phyloP scores from a whole-genome alignment of 1,284 basidiomycete genomes.

The Ustilago vetiveriae region DNA sequence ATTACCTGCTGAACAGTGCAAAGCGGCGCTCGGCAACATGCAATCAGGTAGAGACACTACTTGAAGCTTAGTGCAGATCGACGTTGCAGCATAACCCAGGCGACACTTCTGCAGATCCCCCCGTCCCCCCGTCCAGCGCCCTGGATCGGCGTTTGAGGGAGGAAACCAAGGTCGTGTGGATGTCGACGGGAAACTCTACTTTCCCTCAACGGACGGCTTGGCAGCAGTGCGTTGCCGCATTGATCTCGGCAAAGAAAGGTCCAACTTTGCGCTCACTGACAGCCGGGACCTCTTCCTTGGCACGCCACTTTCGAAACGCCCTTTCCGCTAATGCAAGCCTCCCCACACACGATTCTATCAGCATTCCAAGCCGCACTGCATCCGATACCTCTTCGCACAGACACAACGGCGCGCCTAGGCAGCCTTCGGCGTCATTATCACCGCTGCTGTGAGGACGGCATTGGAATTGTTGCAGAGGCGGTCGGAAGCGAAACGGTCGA shows the following conservation, averaged over 20 bases:
- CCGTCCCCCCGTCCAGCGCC: too few species aligned
- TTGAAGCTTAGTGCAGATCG: neutral
- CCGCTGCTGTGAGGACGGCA: too few species aligned
- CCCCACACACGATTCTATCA: neutral
- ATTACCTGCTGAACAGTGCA: neutral
- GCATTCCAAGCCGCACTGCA: neutral
- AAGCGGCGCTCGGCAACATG: neutral
- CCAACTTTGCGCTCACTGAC: neutral
- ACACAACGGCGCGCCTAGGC: too few species aligned
- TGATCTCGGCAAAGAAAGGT: neutral
- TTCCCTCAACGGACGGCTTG: neutral
- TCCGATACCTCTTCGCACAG: neutral
- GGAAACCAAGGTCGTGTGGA: neutral
- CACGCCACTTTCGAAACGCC: neutral
- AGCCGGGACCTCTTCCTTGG: neutral
- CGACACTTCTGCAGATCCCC: neutral
- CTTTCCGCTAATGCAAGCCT: neutral
- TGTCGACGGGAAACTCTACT: neutral
- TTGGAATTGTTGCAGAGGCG: too few species aligned
- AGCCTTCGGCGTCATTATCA: too few species aligned
- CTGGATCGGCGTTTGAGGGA: too few species aligned
- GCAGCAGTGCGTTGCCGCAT: neutral
- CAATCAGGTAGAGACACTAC: neutral
- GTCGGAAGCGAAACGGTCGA: too few species aligned
- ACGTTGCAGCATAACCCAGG: neutral